Percentiles rank a stretch among this genome's conserved stretches.
Evolutionary conservation across 2,329 filamentous ascomycete species (phyloP).

Genomic region (Trichoderma polysporum): DNA sequence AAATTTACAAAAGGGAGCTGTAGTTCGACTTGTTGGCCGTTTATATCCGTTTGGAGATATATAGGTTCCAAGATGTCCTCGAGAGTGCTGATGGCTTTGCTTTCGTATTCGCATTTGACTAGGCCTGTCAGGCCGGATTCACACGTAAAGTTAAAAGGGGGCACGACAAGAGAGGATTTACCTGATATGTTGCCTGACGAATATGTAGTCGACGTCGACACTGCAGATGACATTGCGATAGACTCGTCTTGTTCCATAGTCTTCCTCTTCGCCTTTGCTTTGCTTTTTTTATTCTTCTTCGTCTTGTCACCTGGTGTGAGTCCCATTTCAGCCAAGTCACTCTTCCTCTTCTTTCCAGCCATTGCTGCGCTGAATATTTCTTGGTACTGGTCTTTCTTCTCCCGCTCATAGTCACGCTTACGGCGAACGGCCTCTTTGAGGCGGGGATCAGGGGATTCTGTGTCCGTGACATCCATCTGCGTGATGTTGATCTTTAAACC

Average conservation of each 20-base stretch:
- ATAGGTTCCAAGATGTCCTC: slow-evolving; percentile 42
- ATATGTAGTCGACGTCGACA: slow-evolving; percentile 34
- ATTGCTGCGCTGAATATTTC: slow-evolving; percentile 39
- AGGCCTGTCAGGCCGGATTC: not conserved
- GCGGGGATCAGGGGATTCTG: slow-evolving; percentile 45
- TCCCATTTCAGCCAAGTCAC: slow-evolving; percentile 28
- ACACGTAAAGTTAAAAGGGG: not conserved
- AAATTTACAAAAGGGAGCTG: slow-evolving; percentile 71
- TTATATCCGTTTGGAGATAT: slow-evolving; percentile 44
- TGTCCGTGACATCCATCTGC: slow-evolving; percentile 44
- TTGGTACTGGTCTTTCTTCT: slow-evolving; percentile 42
- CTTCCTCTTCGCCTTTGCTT: slow-evolving; percentile 15
- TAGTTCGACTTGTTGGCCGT: slow-evolving; percentile 38
- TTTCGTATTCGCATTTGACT: slow-evolving; percentile 49
- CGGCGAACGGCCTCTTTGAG: slow-evolving; percentile 61
- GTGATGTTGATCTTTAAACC: slow-evolving; percentile 57
- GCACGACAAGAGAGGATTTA: not conserved
- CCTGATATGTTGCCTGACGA: slow-evolving; percentile 27
- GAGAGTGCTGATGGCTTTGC: slow-evolving; percentile 38
- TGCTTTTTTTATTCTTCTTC: slow-evolving; percentile 27
- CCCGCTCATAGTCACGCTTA: slow-evolving; percentile 62
- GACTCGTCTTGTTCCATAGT: not conserved
- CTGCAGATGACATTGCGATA: slow-evolving; percentile 3
- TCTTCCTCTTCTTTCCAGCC: slow-evolving; percentile 42
- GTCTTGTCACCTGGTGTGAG: slow-evolving; percentile 30